Evolutionary conservation across 768 basidiomycete genomes (phyloP).

Genomic region (Boletus fagicola): DNA sequence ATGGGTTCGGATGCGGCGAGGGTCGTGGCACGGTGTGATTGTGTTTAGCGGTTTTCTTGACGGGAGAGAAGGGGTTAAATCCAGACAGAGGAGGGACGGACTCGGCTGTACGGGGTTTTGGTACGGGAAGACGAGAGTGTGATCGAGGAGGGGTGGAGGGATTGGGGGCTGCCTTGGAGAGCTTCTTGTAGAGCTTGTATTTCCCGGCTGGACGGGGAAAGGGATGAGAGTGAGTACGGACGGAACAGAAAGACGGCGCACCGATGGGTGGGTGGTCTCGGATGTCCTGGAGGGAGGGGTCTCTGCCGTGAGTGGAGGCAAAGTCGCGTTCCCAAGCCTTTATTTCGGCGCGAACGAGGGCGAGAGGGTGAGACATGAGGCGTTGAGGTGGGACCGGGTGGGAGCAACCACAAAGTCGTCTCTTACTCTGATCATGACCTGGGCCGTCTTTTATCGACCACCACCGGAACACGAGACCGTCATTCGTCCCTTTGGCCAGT

Average conservation of each 20-base stretch:
- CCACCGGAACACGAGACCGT: neutral
- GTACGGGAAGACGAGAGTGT: slow-evolving; percentile 34
- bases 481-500: too few species aligned
- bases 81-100: slow-evolving; percentile 50
- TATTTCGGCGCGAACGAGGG: slow-evolving; percentile 59
- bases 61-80: slow-evolving; percentile 79
- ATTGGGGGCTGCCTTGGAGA: slow-evolving; percentile 47
- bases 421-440: neutral
- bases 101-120: slow-evolving; percentile 51
- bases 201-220: slow-evolving; percentile 54
- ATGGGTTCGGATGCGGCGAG: slow-evolving; percentile 38
- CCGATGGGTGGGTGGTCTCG: slow-evolving; percentile 60
- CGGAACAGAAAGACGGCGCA: slow-evolving; percentile 34
- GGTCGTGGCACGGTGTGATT: slow-evolving; percentile 7
- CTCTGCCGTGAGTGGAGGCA: slow-evolving; percentile 49
- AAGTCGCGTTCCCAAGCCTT: slow-evolving; percentile 79
- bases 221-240: slow-evolving; percentile 11
- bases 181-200: slow-evolving; percentile 79
- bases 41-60: slow-evolving; percentile 45
- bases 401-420: neutral
- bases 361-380: slow-evolving; percentile 16
- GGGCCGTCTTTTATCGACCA: neutral
- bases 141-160: slow-evolving; percentile 36
- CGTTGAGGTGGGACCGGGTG: neutral
- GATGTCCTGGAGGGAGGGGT: slow-evolving; percentile 71